Percentiles rank a stretch among this genome's conserved stretches.
phyloP scores from a whole-genome alignment of 495 filamentous ascomycete species.

The Penicillium simplicissimum region DNA sequence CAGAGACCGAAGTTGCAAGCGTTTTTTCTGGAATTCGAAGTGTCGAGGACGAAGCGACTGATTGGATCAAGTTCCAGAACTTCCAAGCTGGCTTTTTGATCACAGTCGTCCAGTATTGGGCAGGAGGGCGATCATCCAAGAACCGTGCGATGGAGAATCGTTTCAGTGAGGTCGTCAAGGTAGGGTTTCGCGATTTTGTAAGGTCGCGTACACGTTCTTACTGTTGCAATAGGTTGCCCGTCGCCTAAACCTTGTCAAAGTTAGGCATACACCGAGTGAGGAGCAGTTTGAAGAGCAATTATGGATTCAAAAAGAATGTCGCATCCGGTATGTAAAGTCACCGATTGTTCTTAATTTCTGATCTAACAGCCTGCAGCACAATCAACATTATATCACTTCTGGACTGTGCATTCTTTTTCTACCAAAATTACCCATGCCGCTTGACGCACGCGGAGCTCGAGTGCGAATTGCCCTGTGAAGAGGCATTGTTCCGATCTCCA shows the following conservation, averaged over 20 bases:
- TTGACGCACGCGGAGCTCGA: slow-evolving; percentile 40
- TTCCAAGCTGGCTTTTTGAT: slow-evolving; percentile 49
- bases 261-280: slow-evolving; percentile 35
- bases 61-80: slow-evolving; percentile 46
- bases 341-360: neutral
- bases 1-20: slow-evolving; percentile 42
- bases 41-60: slow-evolving; percentile 26
- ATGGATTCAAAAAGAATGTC: slow-evolving; percentile 50
- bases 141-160: slow-evolving; percentile 49
- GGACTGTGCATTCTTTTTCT: slow-evolving; percentile 50
- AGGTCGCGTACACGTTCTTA: neutral
- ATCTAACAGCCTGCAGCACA: slow-evolving; percentile 31
- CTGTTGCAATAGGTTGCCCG: slow-evolving; percentile 31
- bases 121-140: slow-evolving; percentile 40
- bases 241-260: slow-evolving; percentile 38
- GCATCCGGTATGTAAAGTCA: slow-evolving; percentile 36
- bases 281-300: slow-evolving; percentile 26
- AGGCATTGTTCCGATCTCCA: slow-evolving; percentile 38
- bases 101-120: slow-evolving; percentile 47
- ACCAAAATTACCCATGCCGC: slow-evolving; percentile 47
- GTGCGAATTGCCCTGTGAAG: slow-evolving; percentile 41
- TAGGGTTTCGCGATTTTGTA: slow-evolving; percentile 6
- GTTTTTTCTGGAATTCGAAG: slow-evolving; percentile 27
- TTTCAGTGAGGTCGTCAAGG: slow-evolving; percentile 46
- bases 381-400: slow-evolving; percentile 41